Conservation (phyloP, 345 rosid species). For the Populus simonii region DNA sequence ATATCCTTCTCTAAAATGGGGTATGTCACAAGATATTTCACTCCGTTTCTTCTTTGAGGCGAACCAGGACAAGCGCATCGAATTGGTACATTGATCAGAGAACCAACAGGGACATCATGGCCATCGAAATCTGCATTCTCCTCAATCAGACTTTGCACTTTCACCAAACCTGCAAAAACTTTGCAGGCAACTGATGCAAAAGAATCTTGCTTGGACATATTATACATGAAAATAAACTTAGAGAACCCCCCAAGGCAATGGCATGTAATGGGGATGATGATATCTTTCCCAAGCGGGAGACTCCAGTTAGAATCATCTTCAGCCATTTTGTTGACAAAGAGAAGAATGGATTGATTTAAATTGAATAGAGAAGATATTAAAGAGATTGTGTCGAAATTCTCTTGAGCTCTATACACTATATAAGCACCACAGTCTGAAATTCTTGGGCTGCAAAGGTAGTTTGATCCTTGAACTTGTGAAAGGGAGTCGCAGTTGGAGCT, state of each 20-base stretch:
- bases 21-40: constrained; percentile 33
- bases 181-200: constrained; percentile 26
- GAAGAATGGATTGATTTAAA: constrained; percentile 11
- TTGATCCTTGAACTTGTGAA: constrained; percentile 15
- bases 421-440: constrained; percentile 17
- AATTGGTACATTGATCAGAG: constrained; percentile 25
- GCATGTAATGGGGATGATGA: constrained; percentile 30
- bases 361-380: constrained; percentile 32
- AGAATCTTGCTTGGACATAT: constrained; percentile 16
- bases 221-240: constrained; percentile 19
- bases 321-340: constrained; percentile 18
- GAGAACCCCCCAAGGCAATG: constrained; percentile 18
- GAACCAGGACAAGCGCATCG: constrained; percentile 39
- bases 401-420: constrained; percentile 26
- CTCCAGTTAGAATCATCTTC: constrained; percentile 17
- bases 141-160: constrained; percentile 15
- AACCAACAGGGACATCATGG: neutral
- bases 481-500: constrained; percentile 13
- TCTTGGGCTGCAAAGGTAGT: constrained; percentile 23
- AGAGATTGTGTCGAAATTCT: constrained; percentile 21
- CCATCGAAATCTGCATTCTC: constrained; percentile 15
- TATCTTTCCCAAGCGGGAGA: constrained; percentile 24
- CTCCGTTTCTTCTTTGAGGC: constrained; percentile 18
- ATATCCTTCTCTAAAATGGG: constrained; percentile 28
- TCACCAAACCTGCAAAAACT: constrained; percentile 34